These are phyloP conservation scores for Venturiaceae sp. DNA, from an alignment of 2,329 filamentous ascomycete genomes.

Conservation along the genomic window DNA sequence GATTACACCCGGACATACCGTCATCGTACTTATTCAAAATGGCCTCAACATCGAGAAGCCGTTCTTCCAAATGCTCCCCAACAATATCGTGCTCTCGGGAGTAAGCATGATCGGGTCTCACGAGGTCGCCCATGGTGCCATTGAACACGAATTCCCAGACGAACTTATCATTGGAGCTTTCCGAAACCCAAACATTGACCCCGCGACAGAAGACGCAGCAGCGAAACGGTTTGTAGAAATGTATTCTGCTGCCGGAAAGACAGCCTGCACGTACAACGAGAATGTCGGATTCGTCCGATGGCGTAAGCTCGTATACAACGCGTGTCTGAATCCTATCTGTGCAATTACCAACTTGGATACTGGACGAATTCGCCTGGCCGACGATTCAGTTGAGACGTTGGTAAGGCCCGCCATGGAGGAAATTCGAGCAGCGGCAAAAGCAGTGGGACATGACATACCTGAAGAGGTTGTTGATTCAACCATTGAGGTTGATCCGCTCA, in stretches of 20 bases:
- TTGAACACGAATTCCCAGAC: conserved; percentile 46
- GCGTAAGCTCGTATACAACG: conserved; percentile 43
- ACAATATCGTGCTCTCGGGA: conserved; percentile 43
- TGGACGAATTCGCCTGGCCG: conserved; percentile 36
- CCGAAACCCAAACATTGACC: conserved; percentile 21
- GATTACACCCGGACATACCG: conserved; percentile 33
- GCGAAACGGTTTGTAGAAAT: conserved; percentile 35
- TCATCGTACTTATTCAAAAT: conserved; percentile 52
- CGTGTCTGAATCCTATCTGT: conserved; percentile 43
- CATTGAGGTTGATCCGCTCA: conserved; percentile 40
- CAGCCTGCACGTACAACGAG: conserved; percentile 29
- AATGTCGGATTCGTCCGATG: conserved; percentile 37
- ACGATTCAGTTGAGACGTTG: conserved; percentile 35
- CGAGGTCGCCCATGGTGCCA: conserved; percentile 35
- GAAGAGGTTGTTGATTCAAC: conserved; percentile 33
- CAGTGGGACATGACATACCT: conserved; percentile 32
- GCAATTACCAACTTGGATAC: conserved; percentile 43
- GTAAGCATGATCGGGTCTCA: conserved; percentile 44
- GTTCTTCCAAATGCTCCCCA: conserved; percentile 38
- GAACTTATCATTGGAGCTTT: conserved; percentile 42
- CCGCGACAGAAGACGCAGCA: conserved; percentile 16
- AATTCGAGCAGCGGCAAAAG: conserved; percentile 37
- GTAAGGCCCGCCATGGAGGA: conserved; percentile 46
- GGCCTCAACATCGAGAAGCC: conserved; percentile 51
- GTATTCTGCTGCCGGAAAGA: conserved; percentile 38